Evolutionary conservation across 495 filamentous ascomycete genomes (phyloP).

Genomic region (Lichenothelia convexa): DNA sequence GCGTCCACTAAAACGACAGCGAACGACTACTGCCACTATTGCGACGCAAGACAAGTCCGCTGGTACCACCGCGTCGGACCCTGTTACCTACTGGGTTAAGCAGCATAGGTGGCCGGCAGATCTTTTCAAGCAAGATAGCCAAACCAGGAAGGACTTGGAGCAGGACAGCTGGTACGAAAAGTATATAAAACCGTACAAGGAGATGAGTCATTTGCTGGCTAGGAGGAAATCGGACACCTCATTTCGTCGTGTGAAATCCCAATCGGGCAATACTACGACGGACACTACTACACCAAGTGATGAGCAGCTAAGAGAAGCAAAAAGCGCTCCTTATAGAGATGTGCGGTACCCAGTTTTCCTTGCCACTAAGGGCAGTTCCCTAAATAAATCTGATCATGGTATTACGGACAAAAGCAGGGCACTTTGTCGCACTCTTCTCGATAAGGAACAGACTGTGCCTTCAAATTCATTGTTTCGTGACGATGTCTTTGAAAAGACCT

Average conservation of each 20-base stretch:
- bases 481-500: constrained; percentile 4
- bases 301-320: constrained; percentile 21
- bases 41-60: too few species aligned
- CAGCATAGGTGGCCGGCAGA: too few species aligned
- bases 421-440: constrained; percentile 17
- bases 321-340: constrained; percentile 24
- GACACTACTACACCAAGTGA: constrained; percentile 23
- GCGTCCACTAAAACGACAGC: too few species aligned
- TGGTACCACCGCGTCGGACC: too few species aligned
- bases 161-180: too few species aligned
- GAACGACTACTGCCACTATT: too few species aligned
- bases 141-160: too few species aligned
- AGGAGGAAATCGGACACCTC: constrained; percentile 19
- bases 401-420: constrained; percentile 16
- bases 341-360: constrained; percentile 22
- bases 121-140: too few species aligned
- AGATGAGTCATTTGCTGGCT: not conserved
- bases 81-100: too few species aligned
- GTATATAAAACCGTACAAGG: too few species aligned
- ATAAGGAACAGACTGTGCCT: constrained; percentile 15
- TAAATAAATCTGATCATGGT: constrained; percentile 17
- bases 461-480: constrained; percentile 20
- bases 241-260: constrained; percentile 21
- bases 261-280: constrained; percentile 12
- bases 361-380: constrained; percentile 22